Evolutionary conservation across 1,284 basidiomycete genomes (phyloP).

Genomic region (Ceratobasidium sp.): DNA sequence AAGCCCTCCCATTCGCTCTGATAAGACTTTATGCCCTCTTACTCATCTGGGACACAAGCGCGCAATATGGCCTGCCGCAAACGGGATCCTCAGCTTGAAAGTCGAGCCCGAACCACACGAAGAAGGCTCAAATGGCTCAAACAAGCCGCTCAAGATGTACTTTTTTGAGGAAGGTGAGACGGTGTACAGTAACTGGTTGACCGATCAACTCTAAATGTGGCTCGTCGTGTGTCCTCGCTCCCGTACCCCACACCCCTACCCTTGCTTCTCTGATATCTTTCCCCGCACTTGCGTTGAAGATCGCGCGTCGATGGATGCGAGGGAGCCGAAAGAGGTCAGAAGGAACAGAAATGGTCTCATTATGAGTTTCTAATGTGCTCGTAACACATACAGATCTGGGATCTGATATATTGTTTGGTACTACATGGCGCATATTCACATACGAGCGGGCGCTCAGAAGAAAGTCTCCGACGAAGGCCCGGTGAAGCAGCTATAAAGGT

Average conservation of each 20-base stretch:
- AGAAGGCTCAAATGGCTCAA: constrained; percentile 9
- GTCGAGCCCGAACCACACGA: constrained; percentile 29
- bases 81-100: constrained; percentile 13
- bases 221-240: too few relatives aligned
- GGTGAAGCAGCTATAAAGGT: constrained; percentile 19
- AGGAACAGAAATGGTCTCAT: constrained; percentile 14
- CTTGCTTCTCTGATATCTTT: background rate
- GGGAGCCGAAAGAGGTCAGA: constrained; percentile 22
- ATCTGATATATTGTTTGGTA: background rate
- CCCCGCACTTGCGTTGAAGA: constrained; percentile 6
- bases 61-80: constrained; percentile 28
- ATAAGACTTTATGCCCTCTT: background rate
- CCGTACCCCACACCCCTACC: too few relatives aligned
- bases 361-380: background rate
- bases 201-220: constrained; percentile 18
- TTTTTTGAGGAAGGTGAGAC: constrained; percentile 34
- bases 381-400: too few relatives aligned
- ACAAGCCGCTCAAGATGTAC: constrained; percentile 22
- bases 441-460: constrained; percentile 24
- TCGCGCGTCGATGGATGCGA: constrained; percentile 14
- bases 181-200: constrained; percentile 1
- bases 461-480: constrained; percentile 1
- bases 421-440: constrained; percentile 17
- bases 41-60: constrained; percentile 2
- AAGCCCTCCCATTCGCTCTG: background rate